Conservation (phyloP, 169 alveolate species). For the Plasmodium knowlesi region DNA sequence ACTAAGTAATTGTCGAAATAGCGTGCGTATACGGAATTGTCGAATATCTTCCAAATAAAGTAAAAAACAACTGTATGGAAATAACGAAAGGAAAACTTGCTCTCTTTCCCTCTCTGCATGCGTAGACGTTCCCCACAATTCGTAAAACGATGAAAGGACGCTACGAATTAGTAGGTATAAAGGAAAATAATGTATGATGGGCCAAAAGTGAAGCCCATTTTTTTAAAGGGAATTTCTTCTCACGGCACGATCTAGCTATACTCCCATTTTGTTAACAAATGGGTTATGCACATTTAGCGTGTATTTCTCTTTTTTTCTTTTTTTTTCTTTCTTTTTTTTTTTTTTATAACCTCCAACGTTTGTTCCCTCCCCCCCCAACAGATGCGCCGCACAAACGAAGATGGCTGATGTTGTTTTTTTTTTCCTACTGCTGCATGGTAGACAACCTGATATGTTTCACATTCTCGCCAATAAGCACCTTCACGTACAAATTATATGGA, state of each 20-base stretch:
- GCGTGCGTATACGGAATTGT: not conserved
- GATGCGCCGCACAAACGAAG: conserved; percentile 22
- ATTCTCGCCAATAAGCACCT: conserved; percentile 30
- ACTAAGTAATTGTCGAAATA: not conserved
- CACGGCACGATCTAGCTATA: not conserved
- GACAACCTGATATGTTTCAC: conserved; percentile 52
- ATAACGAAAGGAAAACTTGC: not conserved
- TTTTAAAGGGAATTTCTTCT: conserved; percentile 1
- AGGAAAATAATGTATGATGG: not conserved
- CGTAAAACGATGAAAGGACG: not conserved
- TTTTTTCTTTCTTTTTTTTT: too few species aligned
- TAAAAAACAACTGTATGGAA: not conserved
- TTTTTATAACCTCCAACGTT: not conserved
- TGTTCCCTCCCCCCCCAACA: not conserved
- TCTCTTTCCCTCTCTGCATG: not conserved
- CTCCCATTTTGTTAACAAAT: not conserved
- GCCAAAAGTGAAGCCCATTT: not conserved
- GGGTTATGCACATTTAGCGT: not conserved
- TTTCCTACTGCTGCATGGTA: conserved; percentile 56
- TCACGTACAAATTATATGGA: conserved; percentile 24
- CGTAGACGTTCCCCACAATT: conserved; percentile 8
- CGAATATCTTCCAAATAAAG: not conserved
- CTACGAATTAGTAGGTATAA: not conserved
- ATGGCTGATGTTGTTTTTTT: conserved; percentile 62
- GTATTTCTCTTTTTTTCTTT: not conserved